Evolutionary conservation across 2,329 filamentous ascomycete genomes (phyloP).

Genomic region (Conoideocrella luteorostrata): DNA sequence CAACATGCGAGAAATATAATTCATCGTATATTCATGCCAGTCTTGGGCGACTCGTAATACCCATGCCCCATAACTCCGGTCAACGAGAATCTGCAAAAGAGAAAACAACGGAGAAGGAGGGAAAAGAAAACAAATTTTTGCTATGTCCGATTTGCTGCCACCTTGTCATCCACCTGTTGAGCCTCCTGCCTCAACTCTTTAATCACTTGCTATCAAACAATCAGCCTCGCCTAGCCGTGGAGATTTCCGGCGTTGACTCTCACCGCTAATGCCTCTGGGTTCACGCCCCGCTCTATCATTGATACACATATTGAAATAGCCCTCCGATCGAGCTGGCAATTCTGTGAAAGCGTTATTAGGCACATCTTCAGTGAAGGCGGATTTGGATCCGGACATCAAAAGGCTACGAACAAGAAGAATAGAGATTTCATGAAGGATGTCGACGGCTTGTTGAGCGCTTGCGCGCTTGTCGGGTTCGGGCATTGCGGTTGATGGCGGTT

Average conservation of each 20-base stretch:
- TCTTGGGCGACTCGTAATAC: too few relatives aligned
- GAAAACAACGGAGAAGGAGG: too few relatives aligned
- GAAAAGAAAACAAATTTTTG: neutral
- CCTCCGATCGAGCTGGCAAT: slow-evolving; percentile 85
- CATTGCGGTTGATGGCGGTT: slow-evolving; percentile 15
- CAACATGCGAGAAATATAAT: too few relatives aligned
- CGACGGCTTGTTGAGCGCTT: slow-evolving; percentile 74
- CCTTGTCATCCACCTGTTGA: slow-evolving; percentile 38
- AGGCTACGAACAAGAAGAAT: slow-evolving; percentile 68
- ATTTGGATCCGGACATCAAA: neutral
- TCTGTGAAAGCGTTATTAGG: slow-evolving; percentile 46
- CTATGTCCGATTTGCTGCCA: neutral
- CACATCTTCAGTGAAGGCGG: neutral
- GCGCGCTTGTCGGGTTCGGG: slow-evolving; percentile 61
- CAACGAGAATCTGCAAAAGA: too few relatives aligned
- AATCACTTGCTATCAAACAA: slow-evolving; percentile 43
- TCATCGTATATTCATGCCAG: neutral
- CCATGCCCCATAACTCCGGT: too few relatives aligned
- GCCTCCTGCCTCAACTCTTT: slow-evolving; percentile 54
- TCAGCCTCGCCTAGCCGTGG: neutral
- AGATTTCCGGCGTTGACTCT: slow-evolving; percentile 24
- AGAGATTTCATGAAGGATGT: slow-evolving; percentile 78
- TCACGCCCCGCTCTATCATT: slow-evolving; percentile 94
- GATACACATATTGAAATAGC: slow-evolving; percentile 93
- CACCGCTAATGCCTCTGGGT: slow-evolving; percentile 91